Conservation (phyloP, 257 asterid species). For the Solanum dulcamara region DNA sequence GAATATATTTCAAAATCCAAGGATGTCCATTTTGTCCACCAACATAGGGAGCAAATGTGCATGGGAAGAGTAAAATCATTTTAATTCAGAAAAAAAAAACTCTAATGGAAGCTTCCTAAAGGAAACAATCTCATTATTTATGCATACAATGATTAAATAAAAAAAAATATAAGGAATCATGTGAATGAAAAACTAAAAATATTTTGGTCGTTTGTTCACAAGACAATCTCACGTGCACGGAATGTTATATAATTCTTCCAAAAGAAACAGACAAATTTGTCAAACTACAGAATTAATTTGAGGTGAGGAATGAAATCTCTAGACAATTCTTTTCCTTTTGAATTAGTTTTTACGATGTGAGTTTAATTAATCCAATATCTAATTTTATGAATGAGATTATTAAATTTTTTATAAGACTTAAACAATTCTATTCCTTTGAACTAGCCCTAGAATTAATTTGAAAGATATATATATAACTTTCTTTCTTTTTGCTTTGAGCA, state of each 20-base stretch:
- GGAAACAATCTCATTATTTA: neutral
- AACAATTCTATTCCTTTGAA: neutral
- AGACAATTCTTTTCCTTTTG: neutral
- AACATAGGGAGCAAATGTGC: neutral
- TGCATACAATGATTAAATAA: neutral
- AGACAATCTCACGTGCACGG: conserved; percentile 10
- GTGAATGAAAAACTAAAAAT: neutral
- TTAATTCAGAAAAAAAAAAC: neutral
- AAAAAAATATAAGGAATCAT: neutral
- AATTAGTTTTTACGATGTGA: too few species aligned
- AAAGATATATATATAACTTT: too few species aligned
- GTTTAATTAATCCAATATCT: too few species aligned
- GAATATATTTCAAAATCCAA: neutral
- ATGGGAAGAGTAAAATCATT: neutral
- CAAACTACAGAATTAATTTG: neutral
- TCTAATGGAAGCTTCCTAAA: neutral
- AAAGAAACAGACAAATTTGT: neutral
- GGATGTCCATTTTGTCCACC: neutral
- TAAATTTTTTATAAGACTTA: too few species aligned
- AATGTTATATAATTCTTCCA: neutral
- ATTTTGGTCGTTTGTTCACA: conserved; percentile 5
- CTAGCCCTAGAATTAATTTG: too few species aligned
- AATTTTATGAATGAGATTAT: neutral
- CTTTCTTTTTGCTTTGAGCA: too few species aligned
- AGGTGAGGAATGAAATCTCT: neutral